Base-by-base conservation (phyloP, 441 rosid species). In the Melastoma candidum region DNA sequence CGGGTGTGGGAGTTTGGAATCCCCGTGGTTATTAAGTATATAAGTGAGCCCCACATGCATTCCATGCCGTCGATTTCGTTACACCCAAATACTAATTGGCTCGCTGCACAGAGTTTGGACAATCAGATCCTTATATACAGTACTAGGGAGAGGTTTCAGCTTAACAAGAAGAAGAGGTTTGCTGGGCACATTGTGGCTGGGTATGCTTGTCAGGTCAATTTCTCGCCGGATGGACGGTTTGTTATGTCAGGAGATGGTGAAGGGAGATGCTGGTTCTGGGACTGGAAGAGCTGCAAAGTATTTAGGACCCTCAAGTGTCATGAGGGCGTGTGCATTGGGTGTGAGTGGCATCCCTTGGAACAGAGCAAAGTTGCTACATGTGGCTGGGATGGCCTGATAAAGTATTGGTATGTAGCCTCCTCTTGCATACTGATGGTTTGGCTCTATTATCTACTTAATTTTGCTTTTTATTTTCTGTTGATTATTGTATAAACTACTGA, bases 21-120 rank as follows among this genome's bases (percentile, higher is more conserved):
- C 52, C 99, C 99, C 2, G 99, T 90, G 67, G 99, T 90, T 54
- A 83, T 90, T 45, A 94, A 94, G 84, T 94, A 90, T 73, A 94
- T 94, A n/a, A 94, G 97, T 63, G 97, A 94, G 73, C 99, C 97
- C 41, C 99, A 94, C 56, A 90, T 94, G 99, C 99, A 94, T 67
- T 94, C 99, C 17, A 90, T 94, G 99, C 99, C 99, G 26, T 71
- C 96, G 0, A 87, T 94, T 61, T 59, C 99, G 0, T 84, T 90
- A 58, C 99, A 94, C 62, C 99, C 99, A 0, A 90, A 87, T 70
- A 60, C 80, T 2, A 94, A 94, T 26, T 94, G 96, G 97, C 85
- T 94, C 63, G 99, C 99, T 1, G 97, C 96, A 0, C 97, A 89
- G 83, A 93, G 97, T 63, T 68, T 93, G 78, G 99, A 94, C 63